phyloP scores from a whole-genome alignment of 306 rosid species.

The Citrullus amarus region DNA sequence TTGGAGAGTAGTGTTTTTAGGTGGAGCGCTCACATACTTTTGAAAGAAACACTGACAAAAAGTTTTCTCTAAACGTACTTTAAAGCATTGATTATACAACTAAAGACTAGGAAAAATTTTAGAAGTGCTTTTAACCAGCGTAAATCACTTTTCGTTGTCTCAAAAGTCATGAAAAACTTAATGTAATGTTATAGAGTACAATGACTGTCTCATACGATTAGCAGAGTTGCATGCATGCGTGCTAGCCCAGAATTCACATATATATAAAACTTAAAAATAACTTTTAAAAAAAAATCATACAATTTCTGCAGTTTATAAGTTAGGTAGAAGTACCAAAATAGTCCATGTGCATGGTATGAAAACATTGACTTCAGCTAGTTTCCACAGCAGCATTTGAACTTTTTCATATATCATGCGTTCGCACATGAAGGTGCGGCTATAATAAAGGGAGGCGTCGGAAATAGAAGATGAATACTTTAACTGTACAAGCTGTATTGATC shows the following conservation, averaged over 20 bases:
- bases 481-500: not conserved
- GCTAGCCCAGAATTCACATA: not conserved
- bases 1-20: not conserved
- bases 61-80: not conserved
- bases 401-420: not conserved
- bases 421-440: not conserved
- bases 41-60: not conserved
- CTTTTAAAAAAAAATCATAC: not conserved
- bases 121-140: not conserved
- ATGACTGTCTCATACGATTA: not conserved
- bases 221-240: not conserved
- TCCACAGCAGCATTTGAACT: not conserved
- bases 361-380: not conserved
- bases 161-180: not conserved
- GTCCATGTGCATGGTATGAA: conserved; percentile 10
- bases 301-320: not conserved
- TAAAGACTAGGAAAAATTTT: not conserved
- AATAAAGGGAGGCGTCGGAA: not conserved
- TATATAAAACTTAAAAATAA: not conserved
- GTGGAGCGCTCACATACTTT: not conserved
- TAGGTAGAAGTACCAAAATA: not conserved
- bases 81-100: not conserved
- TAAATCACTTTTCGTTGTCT: not conserved
- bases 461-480: not conserved
- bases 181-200: not conserved